Conservation (phyloP, 352 stramenopile genomes). For the Phytophthora aleatoria region DNA sequence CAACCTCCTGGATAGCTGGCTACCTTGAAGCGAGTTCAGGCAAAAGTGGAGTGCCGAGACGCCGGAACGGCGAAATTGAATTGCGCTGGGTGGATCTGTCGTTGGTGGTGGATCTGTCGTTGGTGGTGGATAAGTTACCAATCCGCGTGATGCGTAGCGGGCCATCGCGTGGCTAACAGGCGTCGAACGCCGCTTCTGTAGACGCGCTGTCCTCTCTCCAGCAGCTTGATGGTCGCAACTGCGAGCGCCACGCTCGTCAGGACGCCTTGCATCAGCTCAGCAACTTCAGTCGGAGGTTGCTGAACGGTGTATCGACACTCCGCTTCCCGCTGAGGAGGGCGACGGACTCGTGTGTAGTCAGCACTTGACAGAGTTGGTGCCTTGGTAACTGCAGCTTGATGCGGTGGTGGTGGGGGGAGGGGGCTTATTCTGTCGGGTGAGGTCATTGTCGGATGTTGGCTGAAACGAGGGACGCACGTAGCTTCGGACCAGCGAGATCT, state of each 20-base stretch:
- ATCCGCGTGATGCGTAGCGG: not conserved
- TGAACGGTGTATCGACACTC: constrained; percentile 33
- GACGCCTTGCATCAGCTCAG: constrained; percentile 23
- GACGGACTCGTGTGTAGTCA: not conserved
- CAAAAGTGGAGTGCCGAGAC: constrained; percentile 17
- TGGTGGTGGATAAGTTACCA: not conserved
- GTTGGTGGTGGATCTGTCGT: no score
- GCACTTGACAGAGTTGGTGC: not conserved
- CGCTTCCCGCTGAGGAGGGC: constrained; percentile 9
- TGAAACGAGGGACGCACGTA: not conserved
- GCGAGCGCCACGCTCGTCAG: constrained; percentile 1
- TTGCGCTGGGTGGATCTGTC: not conserved
- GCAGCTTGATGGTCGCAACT: not conserved
- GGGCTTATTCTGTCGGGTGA: constrained; percentile 4
- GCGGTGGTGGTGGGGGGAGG: not conserved
- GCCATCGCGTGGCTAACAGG: constrained; percentile 3
- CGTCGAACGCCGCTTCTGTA: constrained; percentile 2
- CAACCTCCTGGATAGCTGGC: not conserved
- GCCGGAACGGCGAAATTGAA: constrained; percentile 5
- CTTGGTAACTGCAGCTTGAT: not conserved
- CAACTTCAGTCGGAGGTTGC: constrained; percentile 22
- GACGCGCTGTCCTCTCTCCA: not conserved
- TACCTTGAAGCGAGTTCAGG: not conserved
- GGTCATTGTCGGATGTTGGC: not conserved
- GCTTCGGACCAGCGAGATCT: constrained; percentile 15